These are phyloP conservation scores for Mycena citricolor DNA, from an alignment of 1,284 basidiomycete genomes.

Conservation along the genomic window DNA sequence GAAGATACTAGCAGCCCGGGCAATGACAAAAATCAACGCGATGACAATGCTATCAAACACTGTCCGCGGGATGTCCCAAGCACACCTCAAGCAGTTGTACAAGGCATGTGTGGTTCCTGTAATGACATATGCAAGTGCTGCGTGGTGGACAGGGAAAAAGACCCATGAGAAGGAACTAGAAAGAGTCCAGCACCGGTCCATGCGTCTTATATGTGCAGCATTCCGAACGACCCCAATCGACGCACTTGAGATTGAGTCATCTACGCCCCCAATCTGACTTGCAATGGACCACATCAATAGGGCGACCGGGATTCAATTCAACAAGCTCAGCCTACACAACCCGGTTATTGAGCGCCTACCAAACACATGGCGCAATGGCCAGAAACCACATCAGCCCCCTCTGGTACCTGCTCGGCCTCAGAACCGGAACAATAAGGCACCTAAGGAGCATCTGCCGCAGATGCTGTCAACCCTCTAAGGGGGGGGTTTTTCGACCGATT, in stretches of 20 bases:
- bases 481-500: too few relatives aligned
- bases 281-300: constrained; percentile 16
- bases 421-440: background rate
- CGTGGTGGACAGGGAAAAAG: constrained; percentile 32
- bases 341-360: constrained; percentile 26
- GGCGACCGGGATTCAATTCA: constrained; percentile 22
- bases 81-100: constrained; percentile 29
- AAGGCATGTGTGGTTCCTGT: constrained; percentile 30
- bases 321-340: constrained; percentile 23
- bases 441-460: too few relatives aligned
- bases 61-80: constrained; percentile 30
- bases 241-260: constrained; percentile 32
- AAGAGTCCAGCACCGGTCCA: constrained; percentile 28
- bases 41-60: constrained; percentile 30
- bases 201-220: constrained; percentile 31
- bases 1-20: too few relatives aligned
- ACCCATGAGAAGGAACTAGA: constrained; percentile 23
- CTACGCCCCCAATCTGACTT: constrained; percentile 28
- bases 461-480: too few relatives aligned
- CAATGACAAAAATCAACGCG: too few relatives aligned
- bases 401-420: constrained; percentile 5
- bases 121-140: constrained; percentile 30
- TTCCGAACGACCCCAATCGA: constrained; percentile 33
- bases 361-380: constrained; percentile 8
- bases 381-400: constrained; percentile 10